Evolutionary conservation across 495 filamentous ascomycete genomes (phyloP).

Genomic region (Penicillium waksmanii): DNA sequence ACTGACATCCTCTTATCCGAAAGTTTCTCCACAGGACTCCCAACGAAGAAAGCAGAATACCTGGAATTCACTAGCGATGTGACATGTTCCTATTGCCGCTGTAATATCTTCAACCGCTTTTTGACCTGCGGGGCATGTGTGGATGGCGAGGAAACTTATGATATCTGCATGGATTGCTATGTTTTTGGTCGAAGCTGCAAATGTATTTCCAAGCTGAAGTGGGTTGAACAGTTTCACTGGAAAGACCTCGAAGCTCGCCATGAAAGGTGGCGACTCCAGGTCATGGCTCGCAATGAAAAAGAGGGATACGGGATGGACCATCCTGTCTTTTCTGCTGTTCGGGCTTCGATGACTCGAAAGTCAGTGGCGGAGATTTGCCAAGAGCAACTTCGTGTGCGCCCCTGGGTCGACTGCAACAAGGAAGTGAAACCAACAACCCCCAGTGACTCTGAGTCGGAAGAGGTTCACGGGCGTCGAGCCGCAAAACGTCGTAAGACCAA

Average conservation of each 20-base stretch:
- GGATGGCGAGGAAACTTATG: constrained; percentile 75
- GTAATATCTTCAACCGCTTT: constrained; percentile 97
- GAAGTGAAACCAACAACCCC: constrained; percentile 34
- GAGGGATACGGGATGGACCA: constrained; percentile 49
- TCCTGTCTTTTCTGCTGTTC: constrained; percentile 64
- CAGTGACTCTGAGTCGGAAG: constrained; percentile 10
- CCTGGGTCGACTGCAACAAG: constrained; percentile 59
- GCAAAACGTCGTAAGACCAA: constrained; percentile 54
- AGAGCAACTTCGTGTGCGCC: constrained; percentile 74
- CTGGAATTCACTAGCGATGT: constrained; percentile 83
- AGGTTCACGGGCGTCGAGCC: constrained; percentile 41
- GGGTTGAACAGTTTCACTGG: constrained; percentile 94
- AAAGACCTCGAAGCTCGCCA: constrained; percentile 73
- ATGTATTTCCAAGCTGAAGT: constrained; percentile 81
- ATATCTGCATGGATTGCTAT: constrained; percentile 97
- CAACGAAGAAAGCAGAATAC: constrained; percentile 68
- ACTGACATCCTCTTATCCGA: constrained; percentile 80
- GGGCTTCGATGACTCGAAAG: constrained; percentile 65
- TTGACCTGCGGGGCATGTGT: constrained; percentile 85
- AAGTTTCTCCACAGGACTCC: constrained; percentile 66
- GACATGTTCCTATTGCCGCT: constrained; percentile 92
- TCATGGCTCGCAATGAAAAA: constrained; percentile 67
- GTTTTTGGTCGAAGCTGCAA: constrained; percentile 88
- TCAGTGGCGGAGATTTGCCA: constrained; percentile 88
- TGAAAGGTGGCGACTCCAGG: constrained; percentile 76